Evolutionary conservation across 305 asterid genomes (phyloP).

Genomic region (Fraxinus albicans): DNA sequence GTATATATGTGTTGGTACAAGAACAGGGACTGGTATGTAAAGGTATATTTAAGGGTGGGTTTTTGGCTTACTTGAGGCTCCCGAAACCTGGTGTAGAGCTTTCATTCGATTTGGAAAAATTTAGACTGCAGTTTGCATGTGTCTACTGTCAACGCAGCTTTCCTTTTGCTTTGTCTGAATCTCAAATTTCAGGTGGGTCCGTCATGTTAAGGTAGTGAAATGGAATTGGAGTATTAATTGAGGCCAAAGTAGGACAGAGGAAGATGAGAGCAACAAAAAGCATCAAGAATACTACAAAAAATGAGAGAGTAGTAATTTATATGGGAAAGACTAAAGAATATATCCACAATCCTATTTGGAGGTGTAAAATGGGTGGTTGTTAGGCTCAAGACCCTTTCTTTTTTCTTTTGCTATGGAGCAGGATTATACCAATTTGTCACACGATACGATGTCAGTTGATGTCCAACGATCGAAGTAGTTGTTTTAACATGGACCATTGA

Average conservation of each 20-base stretch:
- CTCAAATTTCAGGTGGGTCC: constrained; percentile 27
- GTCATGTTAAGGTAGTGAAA: constrained; percentile 14
- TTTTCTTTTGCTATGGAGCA: too few species aligned
- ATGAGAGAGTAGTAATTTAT: too few species aligned
- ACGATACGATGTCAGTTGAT: too few species aligned
- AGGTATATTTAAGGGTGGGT: not conserved
- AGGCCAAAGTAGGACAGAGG: not conserved
- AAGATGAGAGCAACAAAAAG: not conserved
- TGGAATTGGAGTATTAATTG: too few species aligned
- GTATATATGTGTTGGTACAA: not conserved
- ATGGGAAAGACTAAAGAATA: too few species aligned
- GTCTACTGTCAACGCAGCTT: constrained; percentile 35
- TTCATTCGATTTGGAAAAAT: not conserved
- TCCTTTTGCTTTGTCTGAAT: constrained; percentile 42
- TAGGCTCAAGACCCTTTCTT: not conserved
- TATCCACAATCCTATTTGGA: too few species aligned
- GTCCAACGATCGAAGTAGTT: too few species aligned
- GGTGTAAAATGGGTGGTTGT: not conserved
- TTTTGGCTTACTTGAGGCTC: constrained; percentile 48
- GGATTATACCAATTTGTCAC: too few species aligned
- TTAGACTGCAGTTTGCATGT: constrained; percentile 27
- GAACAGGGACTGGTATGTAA: not conserved
- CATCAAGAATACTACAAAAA: too few species aligned
- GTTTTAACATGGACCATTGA: too few species aligned
- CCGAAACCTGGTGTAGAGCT: constrained; percentile 9